These are phyloP conservation scores for Limonium bicolor DNA, from an alignment of 148 eudicot species.

Conservation along the genomic window DNA sequence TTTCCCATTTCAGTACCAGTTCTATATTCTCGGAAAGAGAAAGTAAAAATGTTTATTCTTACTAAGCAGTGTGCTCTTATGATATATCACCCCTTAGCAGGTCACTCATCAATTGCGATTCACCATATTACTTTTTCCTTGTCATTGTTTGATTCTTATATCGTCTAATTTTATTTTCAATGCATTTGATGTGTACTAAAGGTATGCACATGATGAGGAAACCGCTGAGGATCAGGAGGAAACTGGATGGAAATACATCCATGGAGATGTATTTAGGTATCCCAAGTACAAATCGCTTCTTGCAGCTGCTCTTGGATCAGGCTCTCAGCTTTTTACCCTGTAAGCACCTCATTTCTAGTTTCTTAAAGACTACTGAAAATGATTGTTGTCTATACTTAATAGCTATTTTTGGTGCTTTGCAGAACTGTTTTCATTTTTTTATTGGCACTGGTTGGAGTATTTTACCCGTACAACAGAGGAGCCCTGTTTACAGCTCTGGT, in stretches of 20 bases:
- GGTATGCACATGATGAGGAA: slow-evolving; percentile 11
- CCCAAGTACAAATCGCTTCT: slow-evolving; percentile 5
- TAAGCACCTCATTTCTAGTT: neutral
- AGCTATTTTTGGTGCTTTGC: neutral
- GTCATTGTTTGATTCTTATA: neutral
- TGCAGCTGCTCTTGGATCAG: slow-evolving; percentile 10
- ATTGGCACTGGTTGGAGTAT: slow-evolving; percentile 9
- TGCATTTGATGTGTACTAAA: neutral
- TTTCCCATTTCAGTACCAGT: too few relatives aligned
- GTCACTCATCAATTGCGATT: neutral
- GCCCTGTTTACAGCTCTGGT: slow-evolving; percentile 11
- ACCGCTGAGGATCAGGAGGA: slow-evolving; percentile 6
- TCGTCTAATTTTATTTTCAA: neutral
- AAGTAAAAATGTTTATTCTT: too few relatives aligned
- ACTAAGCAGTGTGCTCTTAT: too few relatives aligned
- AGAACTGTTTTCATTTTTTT: slow-evolving; percentile 7
- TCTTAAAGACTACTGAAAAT: too few relatives aligned
- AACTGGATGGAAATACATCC: slow-evolving; percentile 10
- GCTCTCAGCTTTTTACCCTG: slow-evolving; percentile 8
- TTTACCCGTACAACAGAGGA: slow-evolving; percentile 9
- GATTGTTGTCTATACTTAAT: neutral
- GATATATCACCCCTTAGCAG: too few relatives aligned
- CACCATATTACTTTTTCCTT: neutral
- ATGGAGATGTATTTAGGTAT: slow-evolving; percentile 9
- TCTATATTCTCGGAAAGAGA: too few relatives aligned